Evolutionary conservation across 2,329 filamentous ascomycete genomes (phyloP).

Genomic region (Polychaeton citri): DNA sequence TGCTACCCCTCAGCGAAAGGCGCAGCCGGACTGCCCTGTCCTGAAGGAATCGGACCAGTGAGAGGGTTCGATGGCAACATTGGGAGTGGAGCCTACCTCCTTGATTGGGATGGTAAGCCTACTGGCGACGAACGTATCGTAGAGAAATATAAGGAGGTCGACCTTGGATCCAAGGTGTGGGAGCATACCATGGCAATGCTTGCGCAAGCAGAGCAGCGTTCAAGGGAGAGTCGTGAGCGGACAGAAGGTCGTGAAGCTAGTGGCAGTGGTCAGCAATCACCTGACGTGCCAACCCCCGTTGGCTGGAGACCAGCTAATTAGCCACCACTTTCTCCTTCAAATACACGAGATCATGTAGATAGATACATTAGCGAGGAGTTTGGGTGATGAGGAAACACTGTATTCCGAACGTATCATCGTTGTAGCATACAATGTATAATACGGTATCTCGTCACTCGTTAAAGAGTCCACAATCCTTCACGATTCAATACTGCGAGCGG

Average conservation of each 20-base stretch:
- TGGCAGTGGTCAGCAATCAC: slow-evolving; percentile 7
- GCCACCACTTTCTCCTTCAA: not conserved
- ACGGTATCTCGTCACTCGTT: too few relatives aligned
- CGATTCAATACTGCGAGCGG: too few relatives aligned
- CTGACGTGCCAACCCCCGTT: slow-evolving; percentile 14
- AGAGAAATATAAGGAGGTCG: slow-evolving; percentile 18
- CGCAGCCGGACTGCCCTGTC: slow-evolving; percentile 14
- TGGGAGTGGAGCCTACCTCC: slow-evolving; percentile 23
- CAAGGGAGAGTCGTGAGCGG: slow-evolving; percentile 13
- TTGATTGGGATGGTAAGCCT: slow-evolving; percentile 24
- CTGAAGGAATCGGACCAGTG: slow-evolving; percentile 16
- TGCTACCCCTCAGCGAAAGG: slow-evolving; percentile 19
- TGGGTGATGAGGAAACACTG: too few relatives aligned
- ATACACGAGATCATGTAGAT: too few relatives aligned
- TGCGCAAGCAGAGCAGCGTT: slow-evolving; percentile 14
- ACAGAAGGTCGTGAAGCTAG: slow-evolving; percentile 13
- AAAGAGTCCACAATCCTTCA: too few relatives aligned
- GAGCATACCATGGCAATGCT: slow-evolving; percentile 24
- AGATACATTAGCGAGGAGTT: too few relatives aligned
- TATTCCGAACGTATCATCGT: too few relatives aligned
- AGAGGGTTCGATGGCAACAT: slow-evolving; percentile 17
- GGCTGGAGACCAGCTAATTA: slow-evolving; percentile 14
- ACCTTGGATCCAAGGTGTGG: slow-evolving; percentile 20
- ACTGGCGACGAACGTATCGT: slow-evolving; percentile 21
- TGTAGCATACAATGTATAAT: too few relatives aligned